phyloP scores from a whole-genome alignment of 2,329 filamentous ascomycete genomes.

The Huntiella decipiens region DNA sequence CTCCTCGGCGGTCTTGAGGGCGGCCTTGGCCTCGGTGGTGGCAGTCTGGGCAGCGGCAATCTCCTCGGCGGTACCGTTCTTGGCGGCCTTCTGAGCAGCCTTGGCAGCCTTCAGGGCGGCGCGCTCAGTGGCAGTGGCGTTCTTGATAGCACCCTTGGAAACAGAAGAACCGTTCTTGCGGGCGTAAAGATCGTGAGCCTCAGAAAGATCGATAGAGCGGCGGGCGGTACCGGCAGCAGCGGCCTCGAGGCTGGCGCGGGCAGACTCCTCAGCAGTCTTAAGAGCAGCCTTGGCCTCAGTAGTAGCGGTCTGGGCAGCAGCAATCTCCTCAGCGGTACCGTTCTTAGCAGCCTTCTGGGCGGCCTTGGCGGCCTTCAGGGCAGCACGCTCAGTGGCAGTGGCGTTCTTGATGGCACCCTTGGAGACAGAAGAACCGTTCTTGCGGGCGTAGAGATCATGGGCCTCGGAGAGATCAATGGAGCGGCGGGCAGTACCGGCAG shows the following conservation, averaged over 20 bases:
- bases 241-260: background rate
- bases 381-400: background rate
- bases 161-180: background rate
- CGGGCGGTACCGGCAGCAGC: background rate
- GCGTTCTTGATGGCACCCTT: background rate
- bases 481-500: background rate
- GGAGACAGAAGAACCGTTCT: background rate
- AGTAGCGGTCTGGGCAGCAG: background rate
- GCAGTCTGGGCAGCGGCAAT: background rate
- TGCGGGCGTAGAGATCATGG: background rate
- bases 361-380: background rate
- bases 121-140: background rate
- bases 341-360: background rate
- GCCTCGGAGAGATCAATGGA: background rate
- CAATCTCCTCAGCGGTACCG: background rate
- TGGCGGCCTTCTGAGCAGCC: background rate
- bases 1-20: background rate
- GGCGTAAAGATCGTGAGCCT: background rate
- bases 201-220: background rate
- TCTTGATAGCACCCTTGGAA: constrained; percentile 2
- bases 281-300: background rate
- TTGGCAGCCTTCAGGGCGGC: background rate
- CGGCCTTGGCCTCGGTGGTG: background rate
- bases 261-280: background rate
- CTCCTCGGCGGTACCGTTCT: background rate